A percentile compares a stretch with the other conserved stretches of the same genome.
Evolutionary conservation across 345 rosid species (phyloP).

Genomic region (Lepidium aucheri): DNA sequence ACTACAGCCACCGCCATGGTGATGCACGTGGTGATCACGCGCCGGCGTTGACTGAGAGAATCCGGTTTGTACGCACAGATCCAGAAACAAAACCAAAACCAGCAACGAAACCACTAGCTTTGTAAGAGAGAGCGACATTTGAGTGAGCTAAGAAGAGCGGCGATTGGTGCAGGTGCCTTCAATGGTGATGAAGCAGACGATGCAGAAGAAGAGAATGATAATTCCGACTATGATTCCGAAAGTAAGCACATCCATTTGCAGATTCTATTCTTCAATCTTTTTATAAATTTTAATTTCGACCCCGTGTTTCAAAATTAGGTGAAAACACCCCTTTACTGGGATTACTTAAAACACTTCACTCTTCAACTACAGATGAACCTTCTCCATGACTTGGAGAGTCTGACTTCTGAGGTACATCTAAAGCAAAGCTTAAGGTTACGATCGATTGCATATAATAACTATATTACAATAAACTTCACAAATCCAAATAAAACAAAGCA

Average conservation of each 20-base stretch:
- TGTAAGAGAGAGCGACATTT: constrained; percentile 26
- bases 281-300: neutral
- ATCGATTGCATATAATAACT: too few species aligned
- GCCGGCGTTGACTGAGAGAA: constrained; percentile 42
- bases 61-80: constrained; percentile 44
- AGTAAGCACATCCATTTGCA: constrained; percentile 50
- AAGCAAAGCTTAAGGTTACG: too few species aligned
- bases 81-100: constrained; percentile 25
- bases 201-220: constrained; percentile 51
- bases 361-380: neutral
- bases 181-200: constrained; percentile 61
- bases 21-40: constrained; percentile 35
- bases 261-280: neutral
- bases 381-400: neutral
- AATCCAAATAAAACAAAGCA: too few species aligned
- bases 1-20: constrained; percentile 35
- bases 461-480: too few species aligned
- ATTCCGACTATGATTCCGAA: constrained; percentile 74
- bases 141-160: constrained; percentile 13
- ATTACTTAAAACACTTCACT: neutral
- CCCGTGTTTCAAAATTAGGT: neutral
- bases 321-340: neutral
- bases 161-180: constrained; percentile 62
- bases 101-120: constrained; percentile 15
- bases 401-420: too few species aligned